These are phyloP conservation scores for Aspergillus eucalypticola DNA, from an alignment of 2,329 filamentous ascomycete genomes.

Conservation along the genomic window DNA sequence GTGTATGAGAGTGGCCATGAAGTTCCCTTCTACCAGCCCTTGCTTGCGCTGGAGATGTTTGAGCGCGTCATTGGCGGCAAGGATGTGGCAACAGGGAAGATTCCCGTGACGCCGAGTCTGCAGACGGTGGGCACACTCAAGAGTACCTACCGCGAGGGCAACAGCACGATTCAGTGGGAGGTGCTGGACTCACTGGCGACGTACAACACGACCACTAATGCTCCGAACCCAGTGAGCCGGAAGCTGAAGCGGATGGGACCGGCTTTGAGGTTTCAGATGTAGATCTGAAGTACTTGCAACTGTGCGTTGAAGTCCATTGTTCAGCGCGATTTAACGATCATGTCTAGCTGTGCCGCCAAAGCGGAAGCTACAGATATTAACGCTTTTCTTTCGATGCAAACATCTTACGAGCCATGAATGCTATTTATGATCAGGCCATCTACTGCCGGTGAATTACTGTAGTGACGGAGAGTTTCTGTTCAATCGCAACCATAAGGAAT, in stretches of 20 bases:
- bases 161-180: constrained; percentile 1
- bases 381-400: no score
- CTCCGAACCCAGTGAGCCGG: neutral
- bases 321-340: no score
- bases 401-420: no score
- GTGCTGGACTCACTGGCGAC: constrained; percentile 2
- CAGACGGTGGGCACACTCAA: neutral
- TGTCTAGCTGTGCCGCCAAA: no score
- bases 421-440: no score
- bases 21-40: constrained; percentile 10
- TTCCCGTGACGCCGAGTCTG: neutral
- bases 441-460: no score
- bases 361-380: no score
- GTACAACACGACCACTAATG: neutral
- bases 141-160: constrained; percentile 6
- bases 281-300: neutral
- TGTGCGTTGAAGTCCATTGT: neutral
- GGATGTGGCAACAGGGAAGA: constrained; percentile 3
- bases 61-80: constrained; percentile 6
- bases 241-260: neutral
- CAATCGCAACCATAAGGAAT: no score
- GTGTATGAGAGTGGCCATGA: constrained; percentile 13
- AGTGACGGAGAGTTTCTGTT: no score
- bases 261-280: constrained; percentile 5
- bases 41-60: constrained; percentile 8